phyloP scores from a whole-genome alignment of 208 protist genomes.

The Acanthamoeba castellanii region DNA sequence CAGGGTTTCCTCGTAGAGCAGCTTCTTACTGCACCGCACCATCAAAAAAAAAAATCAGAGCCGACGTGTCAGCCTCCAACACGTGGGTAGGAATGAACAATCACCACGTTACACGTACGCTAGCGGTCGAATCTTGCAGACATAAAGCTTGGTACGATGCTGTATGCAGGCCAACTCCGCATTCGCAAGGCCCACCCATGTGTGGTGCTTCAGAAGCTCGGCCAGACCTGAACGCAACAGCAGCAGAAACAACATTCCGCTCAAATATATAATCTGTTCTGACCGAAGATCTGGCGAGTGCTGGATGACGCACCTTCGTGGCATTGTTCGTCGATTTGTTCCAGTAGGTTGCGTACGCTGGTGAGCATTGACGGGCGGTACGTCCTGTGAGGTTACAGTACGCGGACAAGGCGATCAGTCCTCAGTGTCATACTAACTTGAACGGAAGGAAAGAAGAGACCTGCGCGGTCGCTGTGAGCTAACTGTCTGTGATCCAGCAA shows the following conservation, averaged over 20 bases:
- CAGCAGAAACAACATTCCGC: neutral
- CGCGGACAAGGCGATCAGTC: neutral
- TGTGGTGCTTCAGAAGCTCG: slow-evolving; percentile 67
- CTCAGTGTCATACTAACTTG: neutral
- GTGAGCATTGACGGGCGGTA: slow-evolving; percentile 66
- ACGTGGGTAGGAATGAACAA: neutral
- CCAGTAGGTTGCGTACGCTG: slow-evolving; percentile 69
- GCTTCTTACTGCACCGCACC: slow-evolving; percentile 68
- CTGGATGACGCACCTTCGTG: slow-evolving; percentile 22
- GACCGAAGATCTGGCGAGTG: neutral
- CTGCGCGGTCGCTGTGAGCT: neutral
- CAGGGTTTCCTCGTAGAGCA: slow-evolving; percentile 77
- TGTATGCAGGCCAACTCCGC: slow-evolving; percentile 68
- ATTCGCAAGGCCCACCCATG: slow-evolving; percentile 72
- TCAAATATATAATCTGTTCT: neutral
- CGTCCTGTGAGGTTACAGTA: slow-evolving; percentile 1
- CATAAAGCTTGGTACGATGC: slow-evolving; percentile 80
- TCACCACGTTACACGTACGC: neutral
- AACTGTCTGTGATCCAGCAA: too few species aligned
- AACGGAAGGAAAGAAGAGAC: neutral
- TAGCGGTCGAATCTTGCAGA: slow-evolving; percentile 70
- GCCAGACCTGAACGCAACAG: slow-evolving; percentile 38
- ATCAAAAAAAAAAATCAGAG: neutral
- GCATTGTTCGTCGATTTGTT: neutral
- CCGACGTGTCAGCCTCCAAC: neutral